Base-by-base conservation (phyloP, 2,329 filamentous ascomycete species). In the Penicillium sumatraense region DNA sequence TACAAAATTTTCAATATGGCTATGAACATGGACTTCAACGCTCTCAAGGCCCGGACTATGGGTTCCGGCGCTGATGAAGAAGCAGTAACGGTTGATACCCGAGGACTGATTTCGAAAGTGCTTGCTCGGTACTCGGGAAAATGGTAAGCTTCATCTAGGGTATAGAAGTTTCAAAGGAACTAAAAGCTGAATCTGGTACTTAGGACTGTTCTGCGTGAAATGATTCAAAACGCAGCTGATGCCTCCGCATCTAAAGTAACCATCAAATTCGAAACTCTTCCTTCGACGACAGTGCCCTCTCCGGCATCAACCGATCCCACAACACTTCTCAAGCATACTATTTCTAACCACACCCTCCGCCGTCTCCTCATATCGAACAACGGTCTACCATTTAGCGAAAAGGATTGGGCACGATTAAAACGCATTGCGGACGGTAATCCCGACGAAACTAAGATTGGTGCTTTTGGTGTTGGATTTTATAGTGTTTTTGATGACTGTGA, bases 351-450 rank as follows among this genome's bases (percentile, higher is more conserved):
- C 70, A 98, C 93, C 0, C 78, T 98, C 53, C 88, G 88, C 59
- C 87, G 93, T 38, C 80, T 98, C n/a, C 81, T 97, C 9, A 93
- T 98, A 6, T 89, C 91, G 58, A 99, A 99, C 68, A 89, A 99
- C 75, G 95, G 95, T 31, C 84, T 91, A 61, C 84, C 91, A 0
- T 99, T 99, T 69, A 89, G 86, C 49, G 85, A 89, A 66, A 96
- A 92, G 16, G 95, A 99, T 75, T 99, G 95, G 95, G 87, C 87
- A 42, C 85, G 95, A 51, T 73, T 99, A 61, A 98, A 98, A 80
- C 87, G 93, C 58, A 99, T 99, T 60, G 96, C 95, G n/a, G 95
- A 99, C 73, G 96, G 95, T 44, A 99, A 99, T 69, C 95, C 95
- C 0, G 95, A 99, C 73, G 95, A 99, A 77, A 98, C 93, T 44